phyloP scores from a whole-genome alignment of 2,329 filamentous ascomycete genomes.

The Colletotrichum kahawae region DNA sequence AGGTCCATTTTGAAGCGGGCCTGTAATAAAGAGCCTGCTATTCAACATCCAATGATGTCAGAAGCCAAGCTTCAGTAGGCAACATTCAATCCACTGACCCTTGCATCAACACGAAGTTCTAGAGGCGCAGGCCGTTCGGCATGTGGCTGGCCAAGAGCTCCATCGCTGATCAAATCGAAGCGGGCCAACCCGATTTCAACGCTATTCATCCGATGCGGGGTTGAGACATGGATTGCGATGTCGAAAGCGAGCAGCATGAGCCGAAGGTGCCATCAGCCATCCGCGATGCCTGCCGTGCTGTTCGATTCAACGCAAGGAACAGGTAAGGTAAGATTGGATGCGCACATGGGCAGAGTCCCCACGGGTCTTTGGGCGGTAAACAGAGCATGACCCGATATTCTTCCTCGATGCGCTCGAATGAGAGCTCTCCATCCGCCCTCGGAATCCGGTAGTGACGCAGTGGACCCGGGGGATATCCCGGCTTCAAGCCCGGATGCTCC shows the following conservation, averaged over 20 bases:
- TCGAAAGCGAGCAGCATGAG: background rate
- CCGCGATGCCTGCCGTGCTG: background rate
- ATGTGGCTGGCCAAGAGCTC: background rate
- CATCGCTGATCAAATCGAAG: background rate
- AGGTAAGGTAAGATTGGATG: background rate
- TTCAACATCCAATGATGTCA: background rate
- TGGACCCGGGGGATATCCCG: conserved; percentile 10
- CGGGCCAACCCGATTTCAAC: conserved; percentile 1
- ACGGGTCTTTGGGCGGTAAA: background rate
- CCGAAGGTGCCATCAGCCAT: background rate
- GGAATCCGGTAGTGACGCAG: conserved; percentile 9
- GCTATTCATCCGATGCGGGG: background rate
- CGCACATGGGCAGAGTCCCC: background rate
- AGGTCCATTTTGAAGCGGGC: background rate
- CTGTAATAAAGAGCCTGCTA: background rate
- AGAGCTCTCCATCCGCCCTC: background rate
- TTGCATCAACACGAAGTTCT: background rate
- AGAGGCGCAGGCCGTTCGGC: background rate
- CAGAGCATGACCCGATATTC: background rate
- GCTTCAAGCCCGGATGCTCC: background rate
- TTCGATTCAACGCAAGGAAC: background rate
- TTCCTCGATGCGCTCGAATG: conserved; percentile 19
- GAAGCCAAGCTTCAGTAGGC: background rate
- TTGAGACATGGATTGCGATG: background rate
- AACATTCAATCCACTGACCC: background rate